These are phyloP conservation scores for Ampelomyces quisqualis DNA, from an alignment of 2,329 filamentous ascomycete species.

Conservation along the genomic window DNA sequence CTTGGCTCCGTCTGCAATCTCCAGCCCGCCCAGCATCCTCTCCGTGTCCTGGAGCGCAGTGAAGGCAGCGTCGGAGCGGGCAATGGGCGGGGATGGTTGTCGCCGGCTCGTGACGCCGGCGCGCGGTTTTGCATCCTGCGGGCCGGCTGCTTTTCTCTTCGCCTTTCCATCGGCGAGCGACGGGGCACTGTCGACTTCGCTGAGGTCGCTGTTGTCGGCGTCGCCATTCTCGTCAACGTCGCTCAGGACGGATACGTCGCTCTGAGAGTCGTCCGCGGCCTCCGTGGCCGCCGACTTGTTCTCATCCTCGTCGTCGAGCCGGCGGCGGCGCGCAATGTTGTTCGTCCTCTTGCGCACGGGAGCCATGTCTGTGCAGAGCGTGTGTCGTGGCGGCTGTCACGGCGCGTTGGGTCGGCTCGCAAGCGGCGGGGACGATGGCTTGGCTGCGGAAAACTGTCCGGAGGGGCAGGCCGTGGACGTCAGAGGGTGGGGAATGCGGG, in stretches of 20 bases:
- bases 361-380: conserved; percentile 33
- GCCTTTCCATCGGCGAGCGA: conserved; percentile 40
- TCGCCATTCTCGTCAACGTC: conserved; percentile 60
- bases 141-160: conserved; percentile 43
- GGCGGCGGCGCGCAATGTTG: conserved; percentile 42
- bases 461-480: conserved; percentile 13
- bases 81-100: conserved; percentile 39
- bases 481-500: conserved; percentile 14
- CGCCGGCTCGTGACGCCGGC: conserved; percentile 28
- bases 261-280: conserved; percentile 62
- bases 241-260: conserved; percentile 60
- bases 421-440: conserved; percentile 22
- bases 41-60: conserved; percentile 57
- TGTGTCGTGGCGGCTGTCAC: conserved; percentile 12
- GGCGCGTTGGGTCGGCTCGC: conserved; percentile 21
- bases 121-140: conserved; percentile 35
- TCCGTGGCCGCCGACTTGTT: conserved; percentile 49
- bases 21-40: conserved; percentile 62
- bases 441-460: conserved; percentile 25
- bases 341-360: conserved; percentile 39
- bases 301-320: conserved; percentile 45
- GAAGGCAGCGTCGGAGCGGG: conserved; percentile 43
- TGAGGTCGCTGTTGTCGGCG: conserved; percentile 60
- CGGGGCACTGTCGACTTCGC: conserved; percentile 51
- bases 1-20: conserved; percentile 47